phyloP scores from a whole-genome alignment of 1,284 basidiomycete genomes.

The Phellopilus nigrolimitatus region DNA sequence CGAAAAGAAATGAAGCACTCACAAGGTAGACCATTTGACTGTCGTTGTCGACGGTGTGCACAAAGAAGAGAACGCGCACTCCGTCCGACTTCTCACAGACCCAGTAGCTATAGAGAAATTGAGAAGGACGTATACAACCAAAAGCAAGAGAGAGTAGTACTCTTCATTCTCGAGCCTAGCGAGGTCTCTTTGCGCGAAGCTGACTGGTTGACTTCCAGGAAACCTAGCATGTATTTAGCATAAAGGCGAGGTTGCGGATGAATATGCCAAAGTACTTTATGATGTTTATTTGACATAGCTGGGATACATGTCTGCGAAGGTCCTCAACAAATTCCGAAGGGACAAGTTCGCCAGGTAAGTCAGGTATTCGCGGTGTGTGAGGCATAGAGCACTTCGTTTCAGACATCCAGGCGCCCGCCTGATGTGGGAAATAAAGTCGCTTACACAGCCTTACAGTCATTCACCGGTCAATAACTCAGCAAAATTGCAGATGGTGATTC shows the following conservation, averaged over 20 bases:
- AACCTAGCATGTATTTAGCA: conserved; percentile 49
- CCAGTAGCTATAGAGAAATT: conserved; percentile 71
- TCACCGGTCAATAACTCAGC: too few relatives aligned
- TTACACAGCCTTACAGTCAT: too few relatives aligned
- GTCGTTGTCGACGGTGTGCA: conserved; percentile 65
- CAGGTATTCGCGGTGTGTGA: conserved; percentile 48
- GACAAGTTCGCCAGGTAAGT: conserved; percentile 58
- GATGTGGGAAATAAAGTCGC: too few relatives aligned
- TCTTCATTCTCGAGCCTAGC: conserved; percentile 78
- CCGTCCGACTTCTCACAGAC: conserved; percentile 99
- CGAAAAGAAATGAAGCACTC: conserved; percentile 27
- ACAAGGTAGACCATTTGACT: conserved; percentile 83
- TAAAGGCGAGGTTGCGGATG: background rate
- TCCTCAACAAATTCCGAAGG: conserved; percentile 54
- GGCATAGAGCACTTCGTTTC: too few relatives aligned
- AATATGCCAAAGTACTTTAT: conserved; percentile 13
- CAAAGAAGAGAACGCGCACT: conserved; percentile 82
- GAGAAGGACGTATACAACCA: conserved; percentile 6
- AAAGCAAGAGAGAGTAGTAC: conserved; percentile 36
- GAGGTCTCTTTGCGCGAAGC: conserved; percentile 70
- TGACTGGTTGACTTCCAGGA: conserved; percentile 91
- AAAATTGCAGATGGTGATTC: too few relatives aligned
- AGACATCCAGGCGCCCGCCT: too few relatives aligned
- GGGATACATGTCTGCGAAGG: conserved; percentile 56
- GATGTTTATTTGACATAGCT: conserved; percentile 55